Evolutionary conservation across 2,329 filamentous ascomycete species (phyloP).

Genomic region (Tricladium varicosporioides): DNA sequence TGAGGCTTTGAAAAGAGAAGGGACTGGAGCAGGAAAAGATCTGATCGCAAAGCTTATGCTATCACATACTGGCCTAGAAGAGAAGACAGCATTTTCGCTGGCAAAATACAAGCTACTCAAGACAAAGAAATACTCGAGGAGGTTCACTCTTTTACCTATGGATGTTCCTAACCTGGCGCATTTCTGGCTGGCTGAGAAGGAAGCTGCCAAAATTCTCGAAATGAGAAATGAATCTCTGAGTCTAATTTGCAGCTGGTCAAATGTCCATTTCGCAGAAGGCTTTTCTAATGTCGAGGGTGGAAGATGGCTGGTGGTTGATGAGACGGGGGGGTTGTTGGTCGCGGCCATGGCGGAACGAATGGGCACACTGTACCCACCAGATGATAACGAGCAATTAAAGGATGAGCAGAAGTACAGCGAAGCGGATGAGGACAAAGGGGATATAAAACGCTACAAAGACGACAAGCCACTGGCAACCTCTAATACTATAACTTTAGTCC

Average conservation of each 20-base stretch:
- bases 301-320: slow-evolving; percentile 67
- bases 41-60: slow-evolving; percentile 90
- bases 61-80: slow-evolving; percentile 83
- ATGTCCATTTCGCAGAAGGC: slow-evolving; percentile 64
- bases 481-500: slow-evolving; percentile 79
- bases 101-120: slow-evolving; percentile 97
- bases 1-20: slow-evolving; percentile 68
- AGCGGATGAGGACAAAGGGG: slow-evolving; percentile 8
- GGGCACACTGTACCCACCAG: slow-evolving; percentile 55
- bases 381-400: slow-evolving; percentile 6
- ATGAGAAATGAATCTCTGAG: slow-evolving; percentile 81
- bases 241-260: slow-evolving; percentile 82
- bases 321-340: slow-evolving; percentile 66
- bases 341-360: slow-evolving; percentile 71
- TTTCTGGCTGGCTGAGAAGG: slow-evolving; percentile 77
- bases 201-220: slow-evolving; percentile 78
- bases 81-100: slow-evolving; percentile 91
- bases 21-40: slow-evolving; percentile 77
- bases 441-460: slow-evolving; percentile 5
- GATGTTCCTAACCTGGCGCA: slow-evolving; percentile 74
- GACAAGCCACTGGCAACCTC: slow-evolving; percentile 25
- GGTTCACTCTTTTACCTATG: slow-evolving; percentile 82
- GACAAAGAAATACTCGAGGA: slow-evolving; percentile 85
- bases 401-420: no score
- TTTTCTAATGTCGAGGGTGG: slow-evolving; percentile 35